Conservation (phyloP, 257 asterid genomes). For the Perilla frutescens region DNA sequence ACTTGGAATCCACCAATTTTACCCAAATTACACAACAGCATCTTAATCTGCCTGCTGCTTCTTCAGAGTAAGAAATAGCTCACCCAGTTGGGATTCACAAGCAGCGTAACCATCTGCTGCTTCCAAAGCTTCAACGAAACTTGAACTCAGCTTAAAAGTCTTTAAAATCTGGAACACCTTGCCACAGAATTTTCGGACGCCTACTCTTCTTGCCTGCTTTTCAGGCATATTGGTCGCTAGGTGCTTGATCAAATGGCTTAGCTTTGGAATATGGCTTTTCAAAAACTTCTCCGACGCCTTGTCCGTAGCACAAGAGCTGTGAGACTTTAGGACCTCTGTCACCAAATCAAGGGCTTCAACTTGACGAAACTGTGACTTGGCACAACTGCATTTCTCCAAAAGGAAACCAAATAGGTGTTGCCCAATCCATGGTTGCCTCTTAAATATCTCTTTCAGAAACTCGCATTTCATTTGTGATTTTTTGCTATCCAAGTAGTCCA, state of each 20-base stretch:
- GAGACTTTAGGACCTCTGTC: conserved; percentile 58
- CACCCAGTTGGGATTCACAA: conserved; percentile 72
- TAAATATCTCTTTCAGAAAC: conserved; percentile 74
- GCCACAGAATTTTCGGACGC: conserved; percentile 80
- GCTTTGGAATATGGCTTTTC: conserved; percentile 56
- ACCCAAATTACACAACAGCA: neutral
- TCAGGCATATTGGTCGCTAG: conserved; percentile 81
- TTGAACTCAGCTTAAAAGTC: conserved; percentile 38
- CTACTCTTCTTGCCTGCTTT: conserved; percentile 80
- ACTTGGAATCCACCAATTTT: neutral
- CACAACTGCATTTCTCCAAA: conserved; percentile 76
- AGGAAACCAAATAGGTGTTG: conserved; percentile 65
- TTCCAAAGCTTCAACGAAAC: conserved; percentile 65
- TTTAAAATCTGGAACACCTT: conserved; percentile 70
- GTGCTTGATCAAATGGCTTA: conserved; percentile 55
- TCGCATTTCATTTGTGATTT: conserved; percentile 83
- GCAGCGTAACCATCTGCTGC: conserved; percentile 59
- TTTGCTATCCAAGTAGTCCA: conserved; percentile 77
- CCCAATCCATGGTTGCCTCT: conserved; percentile 83
- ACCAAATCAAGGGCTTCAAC: conserved; percentile 89
- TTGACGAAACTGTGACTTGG: conserved; percentile 74
- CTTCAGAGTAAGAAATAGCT: conserved; percentile 56
- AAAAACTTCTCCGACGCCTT: conserved; percentile 45
- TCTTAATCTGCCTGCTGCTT: conserved; percentile 40
- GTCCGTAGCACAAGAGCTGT: conserved; percentile 40